Percentiles rank a stretch among this genome's conserved stretches.
Conservation (phyloP, 2,329 filamentous ascomycete species). For the Bipolaris sorokiniana region DNA sequence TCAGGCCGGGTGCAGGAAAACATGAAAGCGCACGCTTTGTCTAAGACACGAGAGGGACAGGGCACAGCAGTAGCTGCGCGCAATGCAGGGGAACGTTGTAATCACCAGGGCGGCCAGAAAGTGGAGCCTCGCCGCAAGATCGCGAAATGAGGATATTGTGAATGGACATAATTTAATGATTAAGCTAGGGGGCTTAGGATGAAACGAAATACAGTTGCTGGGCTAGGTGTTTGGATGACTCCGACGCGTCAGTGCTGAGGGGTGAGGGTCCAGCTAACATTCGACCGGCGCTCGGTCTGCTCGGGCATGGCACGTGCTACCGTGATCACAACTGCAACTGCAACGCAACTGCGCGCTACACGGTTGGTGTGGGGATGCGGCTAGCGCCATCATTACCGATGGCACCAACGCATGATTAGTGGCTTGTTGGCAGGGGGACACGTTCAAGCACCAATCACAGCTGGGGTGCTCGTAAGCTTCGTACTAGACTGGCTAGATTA, state of each 20-base stretch:
- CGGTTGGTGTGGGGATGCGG: slow-evolving; percentile 12
- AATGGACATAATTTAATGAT: slow-evolving; percentile 16
- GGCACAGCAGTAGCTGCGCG: slow-evolving; percentile 12
- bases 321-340: slow-evolving; percentile 13
- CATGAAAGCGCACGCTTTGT: slow-evolving; percentile 20
- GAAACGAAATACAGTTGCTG: slow-evolving; percentile 19
- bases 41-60: slow-evolving; percentile 21
- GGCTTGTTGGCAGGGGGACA: not conserved
- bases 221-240: slow-evolving; percentile 9
- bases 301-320: slow-evolving; percentile 13
- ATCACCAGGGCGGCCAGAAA: slow-evolving; percentile 24
- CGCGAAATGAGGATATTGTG: slow-evolving; percentile 24
- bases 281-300: slow-evolving; percentile 8
- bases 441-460: too few relatives aligned
- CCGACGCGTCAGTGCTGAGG: slow-evolving; percentile 9
- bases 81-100: slow-evolving; percentile 29
- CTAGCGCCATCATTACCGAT: not conserved
- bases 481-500: too few relatives aligned
- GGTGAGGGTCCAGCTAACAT: slow-evolving; percentile 3
- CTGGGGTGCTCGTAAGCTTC: too few relatives aligned
- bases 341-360: slow-evolving; percentile 12
- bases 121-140: slow-evolving; percentile 13
- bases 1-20: slow-evolving; percentile 16
- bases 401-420: not conserved
- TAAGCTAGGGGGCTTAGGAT: slow-evolving; percentile 10